These are phyloP conservation scores for Trichophyton verrucosum DNA, from an alignment of 2,329 filamentous ascomycete genomes.

Conservation along the genomic window DNA sequence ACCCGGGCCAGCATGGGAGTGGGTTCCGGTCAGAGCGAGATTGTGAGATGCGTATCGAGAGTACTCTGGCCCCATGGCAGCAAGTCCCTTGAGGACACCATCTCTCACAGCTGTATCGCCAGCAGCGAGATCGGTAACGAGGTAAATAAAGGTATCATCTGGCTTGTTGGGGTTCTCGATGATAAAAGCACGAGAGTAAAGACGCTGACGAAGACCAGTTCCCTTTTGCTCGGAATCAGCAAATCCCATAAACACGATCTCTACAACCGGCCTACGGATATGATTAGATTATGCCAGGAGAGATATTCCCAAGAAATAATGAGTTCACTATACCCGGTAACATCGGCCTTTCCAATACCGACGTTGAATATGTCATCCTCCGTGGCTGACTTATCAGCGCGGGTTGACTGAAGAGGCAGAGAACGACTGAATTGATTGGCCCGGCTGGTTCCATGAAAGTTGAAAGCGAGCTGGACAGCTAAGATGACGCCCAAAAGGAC, in stretches of 20 bases:
- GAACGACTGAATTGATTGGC: neutral
- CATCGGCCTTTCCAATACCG: constrained; percentile 59
- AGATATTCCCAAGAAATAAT: neutral
- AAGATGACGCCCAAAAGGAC: constrained; percentile 20
- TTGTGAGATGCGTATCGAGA: constrained; percentile 65
- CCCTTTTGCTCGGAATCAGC: constrained; percentile 74
- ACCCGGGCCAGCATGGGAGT: constrained; percentile 82
- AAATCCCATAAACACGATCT: constrained; percentile 86
- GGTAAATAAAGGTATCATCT: constrained; percentile 66
- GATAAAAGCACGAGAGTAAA: constrained; percentile 85
- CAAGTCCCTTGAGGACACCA: constrained; percentile 69
- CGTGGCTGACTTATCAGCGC: constrained; percentile 7
- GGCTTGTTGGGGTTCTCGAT: constrained; percentile 55
- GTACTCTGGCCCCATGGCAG: constrained; percentile 58
- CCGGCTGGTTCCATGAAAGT: constrained; percentile 8
- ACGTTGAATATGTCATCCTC: constrained; percentile 43
- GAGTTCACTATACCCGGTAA: constrained; percentile 46
- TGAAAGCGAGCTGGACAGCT: constrained; percentile 21
- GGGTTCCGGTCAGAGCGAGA: constrained; percentile 79
- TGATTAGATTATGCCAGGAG: neutral
- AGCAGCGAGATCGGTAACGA: constrained; percentile 75
- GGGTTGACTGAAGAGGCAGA: constrained; percentile 9
- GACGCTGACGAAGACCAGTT: constrained; percentile 69
- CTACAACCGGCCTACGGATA: constrained; percentile 58
- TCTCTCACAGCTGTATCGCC: constrained; percentile 81